Percentiles rank a stretch among this genome's conserved stretches.
These are phyloP conservation scores for Chrysoporthe deuterocubensis DNA, from an alignment of 2,329 filamentous ascomycete species.

Conservation along the genomic window DNA sequence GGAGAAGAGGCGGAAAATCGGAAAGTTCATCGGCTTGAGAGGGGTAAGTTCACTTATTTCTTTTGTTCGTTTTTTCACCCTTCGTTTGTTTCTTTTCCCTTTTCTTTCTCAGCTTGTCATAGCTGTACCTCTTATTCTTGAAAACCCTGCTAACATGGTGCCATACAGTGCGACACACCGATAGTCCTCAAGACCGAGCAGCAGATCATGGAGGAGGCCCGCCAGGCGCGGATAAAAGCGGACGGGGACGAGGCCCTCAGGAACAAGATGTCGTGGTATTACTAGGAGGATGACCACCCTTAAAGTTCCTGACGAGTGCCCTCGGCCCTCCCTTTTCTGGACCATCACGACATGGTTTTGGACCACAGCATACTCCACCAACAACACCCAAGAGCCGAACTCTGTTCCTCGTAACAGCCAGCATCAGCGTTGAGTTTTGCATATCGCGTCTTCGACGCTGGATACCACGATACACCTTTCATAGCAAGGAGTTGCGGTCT, in stretches of 20 bases:
- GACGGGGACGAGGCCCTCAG: conserved; percentile 53
- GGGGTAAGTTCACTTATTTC: conserved; percentile 42
- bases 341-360: neutral
- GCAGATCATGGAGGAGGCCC: conserved; percentile 51
- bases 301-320: neutral
- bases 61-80: neutral
- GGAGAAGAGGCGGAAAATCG: conserved; percentile 74
- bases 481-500: conserved; percentile 22
- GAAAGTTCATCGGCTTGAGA: conserved; percentile 72
- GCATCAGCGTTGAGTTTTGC: conserved; percentile 16
- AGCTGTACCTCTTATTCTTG: no score
- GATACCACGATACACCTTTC: conserved; percentile 9
- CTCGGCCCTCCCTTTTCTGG: no score
- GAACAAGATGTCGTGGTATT: conserved; percentile 49
- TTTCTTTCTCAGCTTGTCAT: neutral
- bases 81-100: neutral
- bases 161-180: conserved; percentile 25
- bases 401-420: neutral
- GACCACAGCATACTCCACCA: neutral
- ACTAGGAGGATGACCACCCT: neutral
- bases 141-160: conserved; percentile 4
- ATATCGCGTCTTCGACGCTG: conserved; percentile 7
- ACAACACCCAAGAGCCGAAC: neutral
- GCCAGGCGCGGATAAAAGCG: conserved; percentile 42
- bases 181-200: conserved; percentile 47